Evolutionary conservation across 192 early-diverging fungal genomes (phyloP).

Genomic region (Helicostylum pulchrum): DNA sequence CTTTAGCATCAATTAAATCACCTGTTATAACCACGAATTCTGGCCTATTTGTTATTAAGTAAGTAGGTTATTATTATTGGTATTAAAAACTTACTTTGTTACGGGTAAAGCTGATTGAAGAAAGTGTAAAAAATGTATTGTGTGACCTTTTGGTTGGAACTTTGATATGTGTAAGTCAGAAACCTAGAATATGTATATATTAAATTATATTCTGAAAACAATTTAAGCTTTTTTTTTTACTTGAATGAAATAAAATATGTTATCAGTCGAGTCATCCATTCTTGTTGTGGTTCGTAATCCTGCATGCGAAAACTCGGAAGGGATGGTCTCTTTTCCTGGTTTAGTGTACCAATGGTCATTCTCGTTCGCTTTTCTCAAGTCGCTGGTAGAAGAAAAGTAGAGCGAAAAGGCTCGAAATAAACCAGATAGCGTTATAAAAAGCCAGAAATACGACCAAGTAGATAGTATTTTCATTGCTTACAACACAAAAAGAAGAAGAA

Average conservation of each 20-base stretch:
- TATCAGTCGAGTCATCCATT: constrained; percentile 37
- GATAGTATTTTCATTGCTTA: background rate
- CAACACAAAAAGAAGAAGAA: background rate
- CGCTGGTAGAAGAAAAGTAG: constrained; percentile 7
- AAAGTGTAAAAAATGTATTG: constrained; percentile 73
- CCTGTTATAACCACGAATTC: constrained; percentile 78
- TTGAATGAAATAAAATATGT: constrained; percentile 72
- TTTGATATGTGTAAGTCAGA: constrained; percentile 86
- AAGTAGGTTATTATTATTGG: background rate
- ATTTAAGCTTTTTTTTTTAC: constrained; percentile 26
- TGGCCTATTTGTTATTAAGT: constrained; percentile 42
- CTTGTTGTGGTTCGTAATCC: background rate
- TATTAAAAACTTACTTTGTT: constrained; percentile 6
- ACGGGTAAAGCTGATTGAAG: constrained; percentile 64
- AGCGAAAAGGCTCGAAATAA: background rate
- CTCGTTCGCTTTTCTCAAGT: constrained; percentile 10
- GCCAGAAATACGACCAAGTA: background rate
- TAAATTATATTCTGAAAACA: background rate
- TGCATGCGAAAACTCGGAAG: background rate
- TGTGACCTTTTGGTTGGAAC: constrained; percentile 55
- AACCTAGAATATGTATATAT: constrained; percentile 42
- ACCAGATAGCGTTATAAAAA: background rate
- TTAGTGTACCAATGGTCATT: constrained; percentile 7
- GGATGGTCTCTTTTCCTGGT: background rate
- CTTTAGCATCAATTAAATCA: constrained; percentile 87